A percentile compares a stretch with the other conserved stretches of the same genome.
phyloP scores from a whole-genome alignment of 164 flowering plant species.

The Stephania japonica region DNA sequence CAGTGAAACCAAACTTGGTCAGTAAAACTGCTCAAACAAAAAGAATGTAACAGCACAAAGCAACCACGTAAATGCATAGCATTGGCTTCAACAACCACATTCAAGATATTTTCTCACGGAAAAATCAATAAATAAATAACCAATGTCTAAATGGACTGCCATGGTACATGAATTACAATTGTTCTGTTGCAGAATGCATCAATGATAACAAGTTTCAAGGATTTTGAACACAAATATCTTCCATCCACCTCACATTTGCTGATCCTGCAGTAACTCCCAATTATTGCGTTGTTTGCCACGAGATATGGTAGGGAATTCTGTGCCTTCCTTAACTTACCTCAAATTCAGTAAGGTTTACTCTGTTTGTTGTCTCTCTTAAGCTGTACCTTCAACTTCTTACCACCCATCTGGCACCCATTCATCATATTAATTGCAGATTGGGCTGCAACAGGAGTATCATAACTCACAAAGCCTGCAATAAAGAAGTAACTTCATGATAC shows the following conservation, averaged over 20 bases:
- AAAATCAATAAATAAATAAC: slow-evolving; percentile 62
- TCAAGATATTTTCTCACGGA: slow-evolving; percentile 18
- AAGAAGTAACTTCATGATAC: slow-evolving; percentile 7
- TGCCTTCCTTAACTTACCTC: slow-evolving; percentile 24
- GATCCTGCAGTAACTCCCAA: slow-evolving; percentile 24
- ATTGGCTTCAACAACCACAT: slow-evolving; percentile 3
- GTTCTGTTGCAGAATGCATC: slow-evolving; percentile 37
- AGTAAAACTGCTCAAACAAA: neutral
- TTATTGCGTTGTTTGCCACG: slow-evolving; percentile 19
- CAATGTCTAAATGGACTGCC: slow-evolving; percentile 45
- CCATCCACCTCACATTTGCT: slow-evolving; percentile 28
- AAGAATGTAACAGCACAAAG: neutral
- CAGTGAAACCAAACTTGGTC: slow-evolving; percentile 7
- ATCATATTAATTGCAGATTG: slow-evolving; percentile 78
- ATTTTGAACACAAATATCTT: slow-evolving; percentile 22
- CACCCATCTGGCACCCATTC: slow-evolving; percentile 89
- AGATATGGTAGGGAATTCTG: slow-evolving; percentile 21
- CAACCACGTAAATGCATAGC: slow-evolving; percentile 9
- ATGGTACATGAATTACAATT: slow-evolving; percentile 63
- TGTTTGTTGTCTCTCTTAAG: slow-evolving; percentile 96
- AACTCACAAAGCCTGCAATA: slow-evolving; percentile 92
- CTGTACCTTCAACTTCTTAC: slow-evolving; percentile 97
- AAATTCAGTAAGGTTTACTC: slow-evolving; percentile 56
- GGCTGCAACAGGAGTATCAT: slow-evolving; percentile 80
- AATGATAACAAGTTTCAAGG: slow-evolving; percentile 43